Base-by-base conservation (phyloP, 176 grass and related monocot species). In the Luzula sylvatica region DNA sequence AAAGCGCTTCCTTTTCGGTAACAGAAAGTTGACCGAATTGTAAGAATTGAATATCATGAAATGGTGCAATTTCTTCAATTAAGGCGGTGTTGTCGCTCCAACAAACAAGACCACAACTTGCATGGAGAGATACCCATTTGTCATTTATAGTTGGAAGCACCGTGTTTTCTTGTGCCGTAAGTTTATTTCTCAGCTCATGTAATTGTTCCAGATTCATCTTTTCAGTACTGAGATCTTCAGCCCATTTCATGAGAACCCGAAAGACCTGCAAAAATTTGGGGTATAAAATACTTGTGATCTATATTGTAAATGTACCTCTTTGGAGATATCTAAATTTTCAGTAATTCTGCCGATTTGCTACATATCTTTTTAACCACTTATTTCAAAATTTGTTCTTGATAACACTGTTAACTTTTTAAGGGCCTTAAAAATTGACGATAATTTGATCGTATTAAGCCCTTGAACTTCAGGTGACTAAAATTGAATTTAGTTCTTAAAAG, bases 41-140 rank as follows among this genome's bases (percentile, higher is more conserved):
- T 20, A 76, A 50, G 17, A 76, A 76, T 38, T 68, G 28, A 45
- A 68, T 16, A 51, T 39, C 53, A 53, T 53, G 20, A 11, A 24
- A 35, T 50, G 67, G 28, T 52, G 25, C 44, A 61, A 76, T 67
- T 22, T 76, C 59, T 50, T 61, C 40, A n/a, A 66, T 75, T 62
- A 68, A 35, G 6, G 59, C 55, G 20, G 67, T 61, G 26, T 55
- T 54, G 27, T 76, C 72, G 24, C 20, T 56, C 72, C 72, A 76
- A 59, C 72, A 68, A 21, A 76, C 24, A 15, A 76, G 45, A 42
- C 72, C 72, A 68, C 67, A 76, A 8, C 52, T 58, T 58, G 72
- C 53, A 60, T 76, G 72, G 5, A 76, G 63, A 21, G 72, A 76
- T 25, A 76, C 64, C 72, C 72, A 76, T 76, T 57, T 76, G 50